Conservation (phyloP, 2,329 filamentous ascomycete species). For the Didymella pinodella region DNA sequence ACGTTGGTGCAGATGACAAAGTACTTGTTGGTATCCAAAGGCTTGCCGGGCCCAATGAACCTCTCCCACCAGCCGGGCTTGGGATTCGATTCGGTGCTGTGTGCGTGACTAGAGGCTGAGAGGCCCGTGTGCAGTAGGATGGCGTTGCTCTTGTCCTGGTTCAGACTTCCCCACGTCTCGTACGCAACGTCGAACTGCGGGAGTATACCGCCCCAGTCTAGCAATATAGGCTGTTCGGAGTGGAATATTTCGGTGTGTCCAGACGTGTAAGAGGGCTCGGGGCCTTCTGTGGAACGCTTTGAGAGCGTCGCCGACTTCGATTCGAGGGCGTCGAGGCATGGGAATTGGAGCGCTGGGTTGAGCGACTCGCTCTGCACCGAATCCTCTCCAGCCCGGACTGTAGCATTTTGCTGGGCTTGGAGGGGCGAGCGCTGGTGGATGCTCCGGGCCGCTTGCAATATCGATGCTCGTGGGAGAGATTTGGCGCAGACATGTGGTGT, state of each 20-base stretch:
- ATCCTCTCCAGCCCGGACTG: constrained; percentile 33
- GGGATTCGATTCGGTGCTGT: constrained; percentile 85
- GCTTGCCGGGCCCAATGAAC: constrained; percentile 88
- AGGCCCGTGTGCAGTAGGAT: constrained; percentile 93
- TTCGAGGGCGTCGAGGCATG: constrained; percentile 54
- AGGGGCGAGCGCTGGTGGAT: constrained; percentile 43
- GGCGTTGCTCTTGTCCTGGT: constrained; percentile 81
- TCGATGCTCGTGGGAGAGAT: constrained; percentile 18
- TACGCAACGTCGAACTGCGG: constrained; percentile 90
- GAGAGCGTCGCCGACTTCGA: constrained; percentile 71
- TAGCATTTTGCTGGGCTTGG: constrained; percentile 36
- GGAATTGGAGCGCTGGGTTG: constrained; percentile 53
- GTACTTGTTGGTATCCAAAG: constrained; percentile 90
- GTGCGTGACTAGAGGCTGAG: constrained; percentile 96
- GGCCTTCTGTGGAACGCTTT: constrained; percentile 73
- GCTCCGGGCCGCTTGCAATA: constrained; percentile 28
- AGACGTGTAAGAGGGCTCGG: constrained; percentile 92
- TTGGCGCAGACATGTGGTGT: constrained; percentile 15
- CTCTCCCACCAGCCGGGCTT: constrained; percentile 98
- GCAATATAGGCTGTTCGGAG: constrained; percentile 75
- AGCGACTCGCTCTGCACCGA: constrained; percentile 38
- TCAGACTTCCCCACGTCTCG: constrained; percentile 88
- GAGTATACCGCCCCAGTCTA: constrained; percentile 96
- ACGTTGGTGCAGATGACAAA: constrained; percentile 97
- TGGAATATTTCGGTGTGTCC: constrained; percentile 83